Percentiles rank a stretch among this genome's conserved stretches.
These are phyloP conservation scores for Phytopythium mirpurense DNA, from an alignment of 352 stramenopile species.

Conservation along the genomic window DNA sequence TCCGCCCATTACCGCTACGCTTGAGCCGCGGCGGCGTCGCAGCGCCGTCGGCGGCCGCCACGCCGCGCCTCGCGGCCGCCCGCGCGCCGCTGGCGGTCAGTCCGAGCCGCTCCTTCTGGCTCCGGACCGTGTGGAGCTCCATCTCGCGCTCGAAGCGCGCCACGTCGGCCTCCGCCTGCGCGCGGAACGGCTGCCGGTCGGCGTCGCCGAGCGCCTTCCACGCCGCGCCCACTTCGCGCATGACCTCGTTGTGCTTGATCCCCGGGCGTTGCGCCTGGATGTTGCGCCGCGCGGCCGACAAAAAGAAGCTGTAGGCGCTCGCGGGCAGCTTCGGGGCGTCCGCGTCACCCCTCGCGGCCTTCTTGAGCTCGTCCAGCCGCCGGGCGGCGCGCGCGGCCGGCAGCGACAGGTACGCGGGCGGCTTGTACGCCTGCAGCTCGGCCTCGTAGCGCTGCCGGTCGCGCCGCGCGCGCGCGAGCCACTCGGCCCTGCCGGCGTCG, in stretches of 20 bases:
- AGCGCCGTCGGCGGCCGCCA: neutral
- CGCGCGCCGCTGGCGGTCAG: slow-evolving; percentile 1
- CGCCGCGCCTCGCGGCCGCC: neutral
- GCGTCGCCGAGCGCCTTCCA: slow-evolving; percentile 37
- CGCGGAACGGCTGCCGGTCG: slow-evolving; percentile 27
- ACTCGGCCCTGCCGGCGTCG: slow-evolving; percentile 36
- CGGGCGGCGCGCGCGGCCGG: slow-evolving; percentile 15
- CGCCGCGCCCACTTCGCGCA: slow-evolving; percentile 26
- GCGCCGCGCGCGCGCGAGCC: slow-evolving; percentile 38
- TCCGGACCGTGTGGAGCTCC: slow-evolving; percentile 19
- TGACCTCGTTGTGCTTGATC: slow-evolving; percentile 40
- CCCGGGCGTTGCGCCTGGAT: slow-evolving; percentile 21
- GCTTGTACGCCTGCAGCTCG: slow-evolving; percentile 46
- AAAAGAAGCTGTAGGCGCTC: slow-evolving; percentile 39
- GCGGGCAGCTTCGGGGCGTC: slow-evolving; percentile 32
- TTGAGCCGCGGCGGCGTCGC: neutral
- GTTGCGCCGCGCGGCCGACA: slow-evolving; percentile 29
- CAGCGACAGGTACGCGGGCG: slow-evolving; percentile 27
- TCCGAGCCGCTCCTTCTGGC: neutral
- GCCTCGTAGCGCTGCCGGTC: slow-evolving; percentile 40
- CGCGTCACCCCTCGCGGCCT: slow-evolving; percentile 18
- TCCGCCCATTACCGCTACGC: slow-evolving; percentile 21
- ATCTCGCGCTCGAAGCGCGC: slow-evolving; percentile 48
- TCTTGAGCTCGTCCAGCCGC: slow-evolving; percentile 34
- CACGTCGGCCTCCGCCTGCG: slow-evolving; percentile 34